Evolutionary conservation across 2,329 filamentous ascomycete genomes (phyloP), one percentile per base, ranked within the genome.

Genomic region (Biscogniauxia sp.): DNA sequence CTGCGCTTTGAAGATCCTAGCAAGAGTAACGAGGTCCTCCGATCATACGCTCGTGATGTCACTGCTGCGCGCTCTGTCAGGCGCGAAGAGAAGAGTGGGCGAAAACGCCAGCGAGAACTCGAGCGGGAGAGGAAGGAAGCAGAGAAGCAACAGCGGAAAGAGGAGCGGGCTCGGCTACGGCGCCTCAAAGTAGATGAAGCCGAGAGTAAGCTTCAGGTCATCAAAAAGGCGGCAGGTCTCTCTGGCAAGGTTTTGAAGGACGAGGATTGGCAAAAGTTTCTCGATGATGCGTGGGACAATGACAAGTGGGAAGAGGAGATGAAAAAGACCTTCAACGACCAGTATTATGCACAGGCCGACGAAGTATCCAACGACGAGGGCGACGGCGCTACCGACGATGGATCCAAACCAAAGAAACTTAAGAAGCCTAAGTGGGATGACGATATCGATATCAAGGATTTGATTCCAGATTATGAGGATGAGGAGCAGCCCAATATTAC

Each of bases 391-490:
- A 78, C 73, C n/a, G 81, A 78, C 54, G 84, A 78, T 50, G 77
- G 77, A 19, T 66, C 76, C 56, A 87, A 85, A 72, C 87, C 86
- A 66, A 88, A 83, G 71, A 82, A 82, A 65, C 77, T 84, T 9
- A 92, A 91, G 82, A 96, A 96, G 78, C 92, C 92, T 9, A 91
- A 87, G 64, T 99, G 94, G 90, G 92, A 97, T 69, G 93, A 98
- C 71, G 95, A 99, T 73, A 97, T 99, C 69, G 93, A 98, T 73
- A 98, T 99, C 78, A 92, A 90, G 63, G 94, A 97, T 74, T 83
- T 97, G 55, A 80, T 97, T 26, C 93, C 92, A 1, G 92, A 96
- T 63, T 97, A 96, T 72, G 86, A 91, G 20, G 90, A 92, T 25
- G 85, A 85, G 6, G 78, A 82, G 17, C 77, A 81, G 55, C 84